phyloP scores from a whole-genome alignment of 306 rosid species.

The Trifolium subterraneum region DNA sequence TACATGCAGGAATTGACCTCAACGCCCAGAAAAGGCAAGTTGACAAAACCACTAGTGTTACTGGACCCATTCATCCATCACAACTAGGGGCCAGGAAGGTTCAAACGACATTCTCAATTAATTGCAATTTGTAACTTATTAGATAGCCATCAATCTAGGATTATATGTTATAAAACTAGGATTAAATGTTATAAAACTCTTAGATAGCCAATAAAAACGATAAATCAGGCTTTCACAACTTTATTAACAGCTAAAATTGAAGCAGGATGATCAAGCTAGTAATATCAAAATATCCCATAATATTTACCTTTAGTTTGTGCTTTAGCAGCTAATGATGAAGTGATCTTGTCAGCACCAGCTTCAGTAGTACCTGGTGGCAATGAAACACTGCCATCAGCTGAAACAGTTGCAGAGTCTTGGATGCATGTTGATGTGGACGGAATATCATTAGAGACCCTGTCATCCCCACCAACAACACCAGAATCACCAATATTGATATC shows the following conservation, averaged over 20 bases:
- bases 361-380: conserved; percentile 48
- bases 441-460: conserved; percentile 51
- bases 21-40: conserved; percentile 23
- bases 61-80: background rate
- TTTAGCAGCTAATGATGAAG: conserved; percentile 63
- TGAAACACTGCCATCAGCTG: conserved; percentile 50
- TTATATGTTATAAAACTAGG: conserved; percentile 3
- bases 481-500: conserved; percentile 39
- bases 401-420: conserved; percentile 57
- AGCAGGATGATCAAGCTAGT: conserved; percentile 24
- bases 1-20: conserved; percentile 11
- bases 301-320: conserved; percentile 77
- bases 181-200: conserved; percentile 3
- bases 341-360: conserved; percentile 42
- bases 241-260: conserved; percentile 26
- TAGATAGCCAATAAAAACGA: conserved; percentile 8
- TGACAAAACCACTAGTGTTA: conserved; percentile 2
- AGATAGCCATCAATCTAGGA: conserved; percentile 17
- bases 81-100: background rate
- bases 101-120: conserved; percentile 36
- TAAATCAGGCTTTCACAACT: conserved; percentile 10
- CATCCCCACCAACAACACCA: conserved; percentile 47
- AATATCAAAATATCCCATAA: conserved; percentile 28
- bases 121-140: background rate
- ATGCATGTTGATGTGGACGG: conserved; percentile 57